Evolutionary conservation across 768 basidiomycete genomes (phyloP).

Genomic region (Kwoniella sp.): DNA sequence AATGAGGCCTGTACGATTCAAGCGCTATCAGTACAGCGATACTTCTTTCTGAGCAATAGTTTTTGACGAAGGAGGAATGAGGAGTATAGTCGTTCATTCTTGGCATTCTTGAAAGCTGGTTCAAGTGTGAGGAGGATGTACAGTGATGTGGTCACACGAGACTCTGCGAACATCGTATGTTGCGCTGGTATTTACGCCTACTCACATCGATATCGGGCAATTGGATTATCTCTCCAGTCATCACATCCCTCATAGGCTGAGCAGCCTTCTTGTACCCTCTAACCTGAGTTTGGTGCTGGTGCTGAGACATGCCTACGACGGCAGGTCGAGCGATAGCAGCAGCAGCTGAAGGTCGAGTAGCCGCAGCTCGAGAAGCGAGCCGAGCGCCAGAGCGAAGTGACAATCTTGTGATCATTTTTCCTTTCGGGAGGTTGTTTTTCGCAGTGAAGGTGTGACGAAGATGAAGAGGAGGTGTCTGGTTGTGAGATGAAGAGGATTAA

Average conservation of each 20-base stretch:
- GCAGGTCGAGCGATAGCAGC: background rate
- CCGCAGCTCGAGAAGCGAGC: background rate
- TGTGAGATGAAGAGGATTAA: background rate
- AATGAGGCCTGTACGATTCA: constrained; percentile 49
- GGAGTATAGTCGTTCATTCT: too few relatives aligned
- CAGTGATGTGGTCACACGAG: too few relatives aligned
- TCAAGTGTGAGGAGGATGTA: too few relatives aligned
- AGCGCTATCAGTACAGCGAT: too few relatives aligned
- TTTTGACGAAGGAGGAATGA: too few relatives aligned
- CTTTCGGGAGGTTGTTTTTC: background rate
- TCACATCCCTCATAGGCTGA: constrained; percentile 55
- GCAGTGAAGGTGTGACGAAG: too few relatives aligned
- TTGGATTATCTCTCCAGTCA: constrained; percentile 62
- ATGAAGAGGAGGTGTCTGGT: too few relatives aligned
- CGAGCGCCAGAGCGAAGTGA: background rate
- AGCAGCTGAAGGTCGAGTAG: background rate
- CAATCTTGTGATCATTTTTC: background rate
- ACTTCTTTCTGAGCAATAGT: too few relatives aligned
- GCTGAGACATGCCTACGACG: background rate
- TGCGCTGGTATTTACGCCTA: too few relatives aligned
- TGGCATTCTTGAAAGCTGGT: too few relatives aligned
- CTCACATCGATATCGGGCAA: constrained; percentile 64
- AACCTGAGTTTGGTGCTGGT: background rate
- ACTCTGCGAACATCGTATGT: too few relatives aligned
- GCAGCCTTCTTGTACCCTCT: constrained; percentile 28